phyloP scores from a whole-genome alignment of 2,329 filamentous ascomycete species.

The Verruconis gallopava region DNA sequence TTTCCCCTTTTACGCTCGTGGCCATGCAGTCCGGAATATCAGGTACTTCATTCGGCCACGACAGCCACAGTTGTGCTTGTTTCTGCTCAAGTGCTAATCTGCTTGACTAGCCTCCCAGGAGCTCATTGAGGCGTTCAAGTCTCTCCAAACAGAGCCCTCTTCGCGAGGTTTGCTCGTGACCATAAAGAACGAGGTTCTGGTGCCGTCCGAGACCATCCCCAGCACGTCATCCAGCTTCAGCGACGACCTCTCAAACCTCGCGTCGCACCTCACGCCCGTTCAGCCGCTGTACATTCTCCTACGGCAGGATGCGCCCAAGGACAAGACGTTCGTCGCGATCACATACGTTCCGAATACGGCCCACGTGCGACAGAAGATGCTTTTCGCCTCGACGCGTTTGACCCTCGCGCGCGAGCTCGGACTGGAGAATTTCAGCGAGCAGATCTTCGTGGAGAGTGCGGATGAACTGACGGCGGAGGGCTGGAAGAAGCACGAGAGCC shows the following conservation, averaged over 20 bases:
- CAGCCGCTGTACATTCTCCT: constrained; percentile 64
- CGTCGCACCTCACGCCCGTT: constrained; percentile 50
- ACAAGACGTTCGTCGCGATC: constrained; percentile 44
- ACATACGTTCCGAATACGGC: constrained; percentile 71
- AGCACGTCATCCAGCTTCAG: constrained; percentile 42
- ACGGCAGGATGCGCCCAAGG: constrained; percentile 44
- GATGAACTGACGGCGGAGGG: constrained; percentile 57
- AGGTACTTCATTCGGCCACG: too few relatives aligned
- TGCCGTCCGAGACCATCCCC: constrained; percentile 44
- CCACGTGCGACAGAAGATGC: constrained; percentile 74
- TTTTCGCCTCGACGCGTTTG: constrained; percentile 66
- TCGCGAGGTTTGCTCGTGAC: constrained; percentile 60
- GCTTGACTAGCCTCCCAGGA: constrained; percentile 54
- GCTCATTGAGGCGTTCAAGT: constrained; percentile 60
- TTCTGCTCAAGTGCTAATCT: constrained; percentile 5
- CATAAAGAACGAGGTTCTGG: constrained; percentile 56
- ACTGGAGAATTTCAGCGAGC: constrained; percentile 65
- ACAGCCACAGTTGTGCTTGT: too few relatives aligned
- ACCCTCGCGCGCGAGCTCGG: constrained; percentile 66
- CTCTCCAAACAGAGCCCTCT: constrained; percentile 46
- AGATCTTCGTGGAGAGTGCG: constrained; percentile 56
- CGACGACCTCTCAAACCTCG: constrained; percentile 49
- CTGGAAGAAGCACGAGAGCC: constrained; percentile 60
- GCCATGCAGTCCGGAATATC: constrained; percentile 70
- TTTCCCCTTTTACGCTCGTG: constrained; percentile 8